Percentiles rank a stretch among this genome's conserved stretches.
Evolutionary conservation across 306 rosid species (phyloP).

Genomic region (Sphenostylis stenocarpa): DNA sequence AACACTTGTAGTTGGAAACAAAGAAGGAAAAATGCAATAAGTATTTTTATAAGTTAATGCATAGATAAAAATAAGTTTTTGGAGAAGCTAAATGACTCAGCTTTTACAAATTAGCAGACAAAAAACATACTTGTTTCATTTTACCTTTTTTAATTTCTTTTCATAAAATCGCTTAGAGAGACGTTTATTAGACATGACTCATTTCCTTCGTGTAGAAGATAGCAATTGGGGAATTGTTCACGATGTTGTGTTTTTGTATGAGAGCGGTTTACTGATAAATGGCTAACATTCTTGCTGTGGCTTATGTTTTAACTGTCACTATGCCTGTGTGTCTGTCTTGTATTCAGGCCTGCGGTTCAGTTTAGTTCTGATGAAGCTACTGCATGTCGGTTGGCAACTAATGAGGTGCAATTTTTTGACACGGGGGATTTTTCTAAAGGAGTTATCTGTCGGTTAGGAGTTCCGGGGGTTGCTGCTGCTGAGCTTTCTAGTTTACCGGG

Average conservation of each 20-base stretch:
- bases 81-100: background rate
- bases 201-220: background rate
- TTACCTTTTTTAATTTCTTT: background rate
- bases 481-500: constrained; percentile 86
- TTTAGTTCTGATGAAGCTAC: constrained; percentile 80
- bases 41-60: too few relatives aligned
- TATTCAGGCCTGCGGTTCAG: constrained; percentile 75
- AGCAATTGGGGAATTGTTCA: background rate
- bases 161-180: too few relatives aligned
- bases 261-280: background rate
- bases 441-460: constrained; percentile 55
- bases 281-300: background rate
- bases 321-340: background rate
- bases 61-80: too few relatives aligned
- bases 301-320: background rate
- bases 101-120: too few relatives aligned
- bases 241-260: background rate
- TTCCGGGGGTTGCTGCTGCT: constrained; percentile 72
- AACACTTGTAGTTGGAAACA: background rate
- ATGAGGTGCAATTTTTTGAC: constrained; percentile 87
- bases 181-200: background rate
- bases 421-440: constrained; percentile 73
- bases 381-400: constrained; percentile 79
- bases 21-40: too few relatives aligned
- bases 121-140: too few relatives aligned